These are phyloP conservation scores for Penicillium polonicum DNA, from an alignment of 2,329 filamentous ascomycete species.

Conservation along the genomic window DNA sequence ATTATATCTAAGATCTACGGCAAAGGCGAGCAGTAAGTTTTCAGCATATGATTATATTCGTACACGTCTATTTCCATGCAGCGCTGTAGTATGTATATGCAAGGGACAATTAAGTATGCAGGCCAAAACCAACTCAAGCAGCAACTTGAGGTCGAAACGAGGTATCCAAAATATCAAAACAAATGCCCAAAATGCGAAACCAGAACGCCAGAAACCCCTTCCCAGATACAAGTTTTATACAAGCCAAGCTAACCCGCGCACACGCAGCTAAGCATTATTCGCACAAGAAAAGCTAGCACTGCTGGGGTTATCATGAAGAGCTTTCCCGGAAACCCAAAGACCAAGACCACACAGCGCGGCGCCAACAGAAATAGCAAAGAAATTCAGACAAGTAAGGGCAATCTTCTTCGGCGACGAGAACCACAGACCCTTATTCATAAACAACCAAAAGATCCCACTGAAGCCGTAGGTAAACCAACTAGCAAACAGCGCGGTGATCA, in stretches of 20 bases:
- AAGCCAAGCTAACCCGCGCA: background rate
- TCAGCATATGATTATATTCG: background rate
- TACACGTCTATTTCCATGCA: background rate
- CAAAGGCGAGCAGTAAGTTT: too few species aligned
- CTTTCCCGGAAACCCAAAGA: conserved; percentile 36
- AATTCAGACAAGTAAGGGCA: conserved; percentile 27
- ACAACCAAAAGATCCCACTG: conserved; percentile 41
- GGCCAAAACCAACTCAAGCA: background rate
- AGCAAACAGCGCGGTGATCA: conserved; percentile 63
- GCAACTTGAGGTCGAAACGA: background rate
- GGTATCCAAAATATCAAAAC: background rate
- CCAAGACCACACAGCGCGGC: conserved; percentile 34
- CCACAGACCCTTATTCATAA: conserved; percentile 36
- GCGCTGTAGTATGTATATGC: background rate
- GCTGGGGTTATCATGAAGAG: conserved; percentile 34
- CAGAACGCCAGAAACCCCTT: background rate
- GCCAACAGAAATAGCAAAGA: conserved; percentile 25
- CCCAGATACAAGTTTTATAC: background rate
- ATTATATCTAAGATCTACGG: background rate
- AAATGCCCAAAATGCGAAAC: background rate
- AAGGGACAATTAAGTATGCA: background rate
- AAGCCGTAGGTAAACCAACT: conserved; percentile 62
- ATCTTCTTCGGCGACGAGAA: conserved; percentile 35
- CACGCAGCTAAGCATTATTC: conserved; percentile 25
- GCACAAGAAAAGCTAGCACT: conserved; percentile 35